Evolutionary conservation across 2,329 filamentous ascomycete genomes (phyloP).

Genomic region (Ampelomyces quisqualis): DNA sequence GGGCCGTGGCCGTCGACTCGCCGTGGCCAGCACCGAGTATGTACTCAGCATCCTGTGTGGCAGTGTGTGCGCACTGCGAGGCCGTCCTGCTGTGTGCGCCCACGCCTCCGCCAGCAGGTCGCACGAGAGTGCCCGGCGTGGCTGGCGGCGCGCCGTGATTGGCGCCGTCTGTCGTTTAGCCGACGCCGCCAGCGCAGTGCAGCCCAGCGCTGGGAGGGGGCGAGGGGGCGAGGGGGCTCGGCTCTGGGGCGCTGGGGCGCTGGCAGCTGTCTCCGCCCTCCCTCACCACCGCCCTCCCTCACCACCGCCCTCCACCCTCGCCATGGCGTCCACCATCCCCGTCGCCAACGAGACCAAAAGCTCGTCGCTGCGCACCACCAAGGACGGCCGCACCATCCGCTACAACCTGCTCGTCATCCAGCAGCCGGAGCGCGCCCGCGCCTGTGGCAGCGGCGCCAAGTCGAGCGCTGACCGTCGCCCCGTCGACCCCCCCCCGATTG

Average conservation of each 20-base stretch:
- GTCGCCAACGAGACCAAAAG: slow-evolving; percentile 59
- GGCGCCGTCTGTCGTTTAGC: no score
- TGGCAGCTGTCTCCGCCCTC: background rate
- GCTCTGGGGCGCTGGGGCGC: no score
- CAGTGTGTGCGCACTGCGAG: no score
- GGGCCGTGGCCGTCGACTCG: no score
- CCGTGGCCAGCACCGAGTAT: no score
- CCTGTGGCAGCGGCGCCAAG: slow-evolving; percentile 93
- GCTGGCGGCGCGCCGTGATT: no score
- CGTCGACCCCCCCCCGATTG: slow-evolving; percentile 91
- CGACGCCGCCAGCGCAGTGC: background rate
- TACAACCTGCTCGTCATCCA: slow-evolving; percentile 87
- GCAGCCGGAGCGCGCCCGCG: slow-evolving; percentile 89
- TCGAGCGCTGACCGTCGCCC: slow-evolving; percentile 79
- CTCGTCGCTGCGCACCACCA: slow-evolving; percentile 61
- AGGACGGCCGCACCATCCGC: slow-evolving; percentile 72
- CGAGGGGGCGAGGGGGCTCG: no score
- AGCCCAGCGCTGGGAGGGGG: background rate
- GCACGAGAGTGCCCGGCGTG: no score
- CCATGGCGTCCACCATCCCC: slow-evolving; percentile 47
- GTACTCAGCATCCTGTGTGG: no score
- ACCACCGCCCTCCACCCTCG: slow-evolving; percentile 6
- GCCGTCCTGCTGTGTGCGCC: no score
- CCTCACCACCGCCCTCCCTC: background rate
- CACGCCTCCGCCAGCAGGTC: no score